Percentiles rank a stretch among this genome's conserved stretches.
These are phyloP conservation scores for Euphorbia neoarborescens DNA, from an alignment of 441 rosid genomes.

Conservation along the genomic window DNA sequence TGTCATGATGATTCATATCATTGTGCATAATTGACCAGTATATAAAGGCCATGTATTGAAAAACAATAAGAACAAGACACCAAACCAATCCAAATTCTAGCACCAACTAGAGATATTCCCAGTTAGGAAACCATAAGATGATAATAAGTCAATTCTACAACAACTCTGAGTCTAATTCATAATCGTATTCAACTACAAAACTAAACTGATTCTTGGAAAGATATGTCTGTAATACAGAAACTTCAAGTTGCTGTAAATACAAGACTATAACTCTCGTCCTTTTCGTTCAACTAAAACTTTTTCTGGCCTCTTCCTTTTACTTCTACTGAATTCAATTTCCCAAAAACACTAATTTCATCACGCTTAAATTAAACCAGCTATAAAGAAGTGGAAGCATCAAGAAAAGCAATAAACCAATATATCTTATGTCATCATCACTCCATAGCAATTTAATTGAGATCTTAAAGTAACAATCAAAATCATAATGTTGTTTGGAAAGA, in stretches of 20 bases:
- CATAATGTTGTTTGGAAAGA: background rate
- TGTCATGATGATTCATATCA: background rate
- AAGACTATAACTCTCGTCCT: background rate
- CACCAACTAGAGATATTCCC: background rate
- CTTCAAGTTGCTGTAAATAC: background rate
- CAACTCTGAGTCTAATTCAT: background rate
- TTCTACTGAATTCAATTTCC: background rate
- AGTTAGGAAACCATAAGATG: background rate
- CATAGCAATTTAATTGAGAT: background rate
- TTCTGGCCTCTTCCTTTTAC: background rate
- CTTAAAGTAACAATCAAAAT: background rate
- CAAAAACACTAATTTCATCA: background rate
- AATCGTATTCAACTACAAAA: background rate
- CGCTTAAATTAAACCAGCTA: background rate
- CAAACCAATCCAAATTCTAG: background rate
- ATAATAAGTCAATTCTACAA: background rate
- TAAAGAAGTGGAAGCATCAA: background rate
- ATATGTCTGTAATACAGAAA: background rate
- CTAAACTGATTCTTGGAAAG: background rate
- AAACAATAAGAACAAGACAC: background rate
- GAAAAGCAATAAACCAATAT: background rate
- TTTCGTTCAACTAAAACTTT: background rate
- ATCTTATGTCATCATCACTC: background rate
- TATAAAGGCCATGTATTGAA: background rate
- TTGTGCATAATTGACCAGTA: background rate